Percentiles rank a stretch among this genome's conserved stretches.
Conservation (phyloP, 2,329 filamentous ascomycete genomes). For the Helotiales sp. region DNA sequence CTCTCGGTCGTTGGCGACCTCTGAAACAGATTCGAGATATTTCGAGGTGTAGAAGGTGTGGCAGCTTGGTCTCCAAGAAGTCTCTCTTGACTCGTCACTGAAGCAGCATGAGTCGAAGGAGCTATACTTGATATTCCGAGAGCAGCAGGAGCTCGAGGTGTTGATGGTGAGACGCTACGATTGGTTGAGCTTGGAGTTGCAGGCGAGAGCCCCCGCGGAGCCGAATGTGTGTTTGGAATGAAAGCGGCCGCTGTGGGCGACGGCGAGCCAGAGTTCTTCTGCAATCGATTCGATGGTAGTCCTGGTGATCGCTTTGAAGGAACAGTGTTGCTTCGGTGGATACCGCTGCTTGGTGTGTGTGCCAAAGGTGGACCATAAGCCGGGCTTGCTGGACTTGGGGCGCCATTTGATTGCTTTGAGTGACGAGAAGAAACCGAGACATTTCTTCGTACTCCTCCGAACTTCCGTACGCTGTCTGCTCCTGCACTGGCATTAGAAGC, state of each 20-base stretch:
- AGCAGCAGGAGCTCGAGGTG: slow-evolving; percentile 30
- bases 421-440: slow-evolving; percentile 91
- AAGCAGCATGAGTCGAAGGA: slow-evolving; percentile 30
- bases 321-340: slow-evolving; percentile 87
- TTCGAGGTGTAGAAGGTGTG: slow-evolving; percentile 65
- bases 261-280: slow-evolving; percentile 58
- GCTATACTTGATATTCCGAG: slow-evolving; percentile 33
- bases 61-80: slow-evolving; percentile 45
- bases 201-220: slow-evolving; percentile 35
- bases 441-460: slow-evolving; percentile 81
- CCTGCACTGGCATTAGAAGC: slow-evolving; percentile 88
- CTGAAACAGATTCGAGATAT: slow-evolving; percentile 72
- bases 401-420: slow-evolving; percentile 75
- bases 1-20: slow-evolving; percentile 66
- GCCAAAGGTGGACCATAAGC: slow-evolving; percentile 59
- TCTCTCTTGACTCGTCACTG: slow-evolving; percentile 56
- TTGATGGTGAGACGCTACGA: slow-evolving; percentile 33
- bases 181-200: slow-evolving; percentile 24
- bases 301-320: slow-evolving; percentile 88
- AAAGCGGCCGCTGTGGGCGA: slow-evolving; percentile 47
- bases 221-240: slow-evolving; percentile 41
- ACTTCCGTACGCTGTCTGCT: slow-evolving; percentile 83
- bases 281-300: slow-evolving; percentile 69
- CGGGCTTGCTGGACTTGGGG: slow-evolving; percentile 71
- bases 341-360: slow-evolving; percentile 58